Evolutionary conservation across 1,284 basidiomycete species (phyloP), one percentile per base, ranked within the genome.

Genomic region (Cryptococcus hybrid): DNA sequence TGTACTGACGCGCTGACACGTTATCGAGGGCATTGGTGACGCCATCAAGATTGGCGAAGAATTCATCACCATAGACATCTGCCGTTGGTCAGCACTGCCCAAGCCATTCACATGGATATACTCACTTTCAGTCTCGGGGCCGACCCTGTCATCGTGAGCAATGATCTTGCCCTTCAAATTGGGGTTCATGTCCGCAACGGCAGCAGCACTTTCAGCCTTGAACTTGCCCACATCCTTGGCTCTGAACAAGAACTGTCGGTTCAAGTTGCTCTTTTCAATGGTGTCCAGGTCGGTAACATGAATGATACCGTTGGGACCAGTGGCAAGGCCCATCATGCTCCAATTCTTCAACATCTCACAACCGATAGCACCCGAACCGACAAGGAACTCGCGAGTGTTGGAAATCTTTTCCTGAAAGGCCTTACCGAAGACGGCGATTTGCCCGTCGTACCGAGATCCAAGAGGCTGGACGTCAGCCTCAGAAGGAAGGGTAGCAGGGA

Each of bases 271-370:
- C 85, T 99, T 99, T 82, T 99, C 96, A 73, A 99, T 99, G 36
- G 94, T 97, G 79, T 99, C 96, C 72, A 99, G 81, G 77, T 99
- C 96, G 12, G 96, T 99, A 53, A 99, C 92, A 71, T 94, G 87
- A 61, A 99, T 92, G 55, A 84, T 80, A 24, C 92, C 96, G 54
- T 87, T 81, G 12, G 86, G 82, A 3, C 90, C 92, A 44, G 88
- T 84, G 11, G 86, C 95, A 49, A 99, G 82, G 65, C 96, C 96
- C 85, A 99, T 97, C 92, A 99, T 93, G 69, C 90, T 89, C 96
- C 96, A 99, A 79, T 99, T 99, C 84, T 99, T 99, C 71, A 99
- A 81, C 96, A 99, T 99, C 80, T 99, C 96, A 74, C 97, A 99
- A 30, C 96, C 96, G 75, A 99, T 99, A 47, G 96, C 96, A 59